Percentiles rank a stretch among this genome's conserved stretches.
Conservation (phyloP, 176 grass and related monocot genomes). For the Triticum turgidum region DNA sequence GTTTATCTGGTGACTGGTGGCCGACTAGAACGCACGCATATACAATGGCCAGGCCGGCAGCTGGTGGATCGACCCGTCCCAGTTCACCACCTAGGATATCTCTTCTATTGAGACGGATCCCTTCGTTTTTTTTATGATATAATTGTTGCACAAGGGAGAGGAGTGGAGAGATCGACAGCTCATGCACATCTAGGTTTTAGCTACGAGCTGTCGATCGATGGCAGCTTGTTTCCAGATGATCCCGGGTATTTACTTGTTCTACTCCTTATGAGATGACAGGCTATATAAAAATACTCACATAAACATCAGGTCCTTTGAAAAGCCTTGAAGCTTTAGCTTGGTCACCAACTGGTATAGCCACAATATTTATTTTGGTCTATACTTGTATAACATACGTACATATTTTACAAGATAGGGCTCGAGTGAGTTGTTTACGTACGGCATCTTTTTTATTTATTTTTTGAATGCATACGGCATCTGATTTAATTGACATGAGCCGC, state of each 20-base stretch:
- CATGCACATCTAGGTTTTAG: neutral
- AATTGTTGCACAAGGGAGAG: neutral
- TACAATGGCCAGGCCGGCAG: slow-evolving; percentile 25
- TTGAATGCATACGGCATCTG: neutral
- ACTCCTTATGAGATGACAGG: neutral
- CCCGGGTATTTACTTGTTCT: neutral
- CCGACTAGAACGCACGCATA: neutral
- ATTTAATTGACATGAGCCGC: slow-evolving; percentile 11
- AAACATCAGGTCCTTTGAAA: neutral
- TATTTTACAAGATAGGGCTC: too few species aligned
- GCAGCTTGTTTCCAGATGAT: neutral
- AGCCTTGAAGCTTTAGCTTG: neutral
- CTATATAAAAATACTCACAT: neutral
- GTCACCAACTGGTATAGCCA: neutral
- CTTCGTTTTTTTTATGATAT: neutral
- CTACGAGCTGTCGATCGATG: neutral
- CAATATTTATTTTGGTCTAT: too few species aligned
- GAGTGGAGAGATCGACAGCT: neutral
- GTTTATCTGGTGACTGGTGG: neutral
- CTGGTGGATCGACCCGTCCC: neutral
- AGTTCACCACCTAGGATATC: too few species aligned
- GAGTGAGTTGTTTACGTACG: neutral
- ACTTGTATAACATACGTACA: too few species aligned
- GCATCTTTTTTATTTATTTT: neutral
- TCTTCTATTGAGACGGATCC: too few species aligned